Base-by-base conservation (phyloP, 2,329 filamentous ascomycete genomes). In the Calonectria pteridis region DNA sequence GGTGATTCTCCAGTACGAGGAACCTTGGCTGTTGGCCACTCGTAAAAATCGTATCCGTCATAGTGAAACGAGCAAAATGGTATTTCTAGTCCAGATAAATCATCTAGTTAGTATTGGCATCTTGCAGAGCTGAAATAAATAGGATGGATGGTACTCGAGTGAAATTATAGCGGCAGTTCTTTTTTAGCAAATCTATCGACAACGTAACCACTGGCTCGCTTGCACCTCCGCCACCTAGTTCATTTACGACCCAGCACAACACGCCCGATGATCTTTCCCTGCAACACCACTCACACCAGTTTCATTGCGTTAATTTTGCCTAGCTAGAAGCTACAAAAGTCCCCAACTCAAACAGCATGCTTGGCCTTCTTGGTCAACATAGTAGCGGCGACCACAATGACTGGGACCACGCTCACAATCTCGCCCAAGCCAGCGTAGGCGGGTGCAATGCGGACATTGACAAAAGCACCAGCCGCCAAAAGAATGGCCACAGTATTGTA, bases 401-500 rank as follows among this genome's bases (percentile, higher is more conserved):
- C 92, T 0, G 92, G 92, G 74, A 91, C 62, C 0, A 94, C 89
- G 80, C 91, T 93, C 16, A 92, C 89, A 62, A 94, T 82, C 84
- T 94, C 92, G 0, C 92, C 92, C 58, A 93, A 75, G 0, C 91
- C 92, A 0, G 92, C 91, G 84, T 83, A 86, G 18, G 82, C 83
- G 2, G 84, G 84, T n/a, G 89, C 87, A 68, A 88, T 87, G 62
- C 90, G 85, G 2, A 88, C 84, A 73, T 86, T 85, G 11, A 89
- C 88, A 78, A 91, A 89, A 0, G 88, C 91, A 0, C 92, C 92
- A 1, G 88, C 87, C 6, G 90, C 92, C 20, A 94, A 82, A 51
- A 92, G 80, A 16, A 94, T 86, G 0, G 92, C 92, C 71, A 91
- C 85, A 7, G 89, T 35, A 73, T 94, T 94, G 82, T 94, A 94